These are phyloP conservation scores for Venturia oleaginea DNA, from an alignment of 2,329 filamentous ascomycete genomes.

Conservation along the genomic window DNA sequence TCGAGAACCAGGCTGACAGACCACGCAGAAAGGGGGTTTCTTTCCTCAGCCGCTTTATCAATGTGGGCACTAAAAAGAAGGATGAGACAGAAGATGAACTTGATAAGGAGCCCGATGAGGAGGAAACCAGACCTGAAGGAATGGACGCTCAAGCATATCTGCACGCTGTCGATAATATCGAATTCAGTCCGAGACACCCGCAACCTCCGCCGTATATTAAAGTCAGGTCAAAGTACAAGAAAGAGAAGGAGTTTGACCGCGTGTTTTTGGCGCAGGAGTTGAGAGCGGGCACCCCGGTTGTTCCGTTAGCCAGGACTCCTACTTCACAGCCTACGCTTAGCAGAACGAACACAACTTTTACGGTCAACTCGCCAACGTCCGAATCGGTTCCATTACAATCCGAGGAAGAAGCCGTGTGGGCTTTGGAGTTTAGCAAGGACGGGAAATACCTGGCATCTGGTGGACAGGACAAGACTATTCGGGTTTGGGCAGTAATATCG, in stretches of 20 bases:
- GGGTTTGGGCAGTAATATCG: slow-evolving; percentile 82
- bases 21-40: slow-evolving; percentile 70
- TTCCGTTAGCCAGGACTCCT: background rate
- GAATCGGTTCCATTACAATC: slow-evolving; percentile 25
- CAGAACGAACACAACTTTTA: background rate
- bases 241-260: slow-evolving; percentile 69
- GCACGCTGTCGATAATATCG: slow-evolving; percentile 58
- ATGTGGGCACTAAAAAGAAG: slow-evolving; percentile 49
- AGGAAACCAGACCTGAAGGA: slow-evolving; percentile 60
- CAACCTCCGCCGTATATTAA: slow-evolving; percentile 88
- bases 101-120: slow-evolving; percentile 62
- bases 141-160: slow-evolving; percentile 77
- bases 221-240: slow-evolving; percentile 72
- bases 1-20: slow-evolving; percentile 1
- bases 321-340: background rate
- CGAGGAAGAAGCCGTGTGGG: slow-evolving; percentile 69
- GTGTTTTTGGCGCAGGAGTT: slow-evolving; percentile 90
- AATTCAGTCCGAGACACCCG: slow-evolving; percentile 79
- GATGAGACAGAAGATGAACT: slow-evolving; percentile 31
- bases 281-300: slow-evolving; percentile 15
- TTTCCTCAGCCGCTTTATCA: slow-evolving; percentile 78
- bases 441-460: slow-evolving; percentile 87
- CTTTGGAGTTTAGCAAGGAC: slow-evolving; percentile 85
- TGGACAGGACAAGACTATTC: slow-evolving; percentile 75
- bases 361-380: background rate